Evolutionary conservation across 345 rosid genomes (phyloP), one percentile per base, ranked within the genome.

Genomic region (Mangifera indica): DNA sequence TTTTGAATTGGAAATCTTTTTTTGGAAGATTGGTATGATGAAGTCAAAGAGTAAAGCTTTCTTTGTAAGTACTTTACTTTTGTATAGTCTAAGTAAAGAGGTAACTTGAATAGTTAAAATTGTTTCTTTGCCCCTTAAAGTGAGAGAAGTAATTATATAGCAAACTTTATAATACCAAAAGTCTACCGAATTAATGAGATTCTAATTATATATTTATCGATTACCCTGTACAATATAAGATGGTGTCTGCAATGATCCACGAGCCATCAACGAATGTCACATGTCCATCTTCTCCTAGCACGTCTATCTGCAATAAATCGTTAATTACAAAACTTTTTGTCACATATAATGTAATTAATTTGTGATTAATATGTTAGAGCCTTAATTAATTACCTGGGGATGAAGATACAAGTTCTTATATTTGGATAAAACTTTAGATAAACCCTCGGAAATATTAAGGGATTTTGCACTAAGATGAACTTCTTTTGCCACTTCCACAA

Each of bases 201-300:
- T n/a, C n/a, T n/a, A n/a, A n/a, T n/a, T n/a, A n/a, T n/a, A n/a
- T n/a, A n/a, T n/a, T n/a, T n/a, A n/a, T n/a, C n/a, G n/a, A 1
- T 29, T 29, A 94, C 98, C 98, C 97, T 17, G 97, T 91, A 89
- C 98, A 94, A 67, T 91, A 89, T 34, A 94, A 48, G 71, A 91
- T 86, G 3, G 97, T 83, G 67, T 94, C 90, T 2, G 97, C 92
- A 18, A 80, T 66, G 66, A 88, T 76, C 72, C 79, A 86, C 25
- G 89, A 78, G 12, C 97, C 95, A 66, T 94, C 91, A 1, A 73
- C 81, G 56, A 94, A 94, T 24, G 34, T 10, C 56, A 90, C 89
- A 22, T 69, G 74, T 34, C 98, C 97, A 76, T 94, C 97, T 45
- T 86, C 91, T 60, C 83, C 72, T 8, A 94, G 82, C 45, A 78